Evolutionary conservation across 805 yeast genomes (phyloP).

Genomic region (Metschnikowia cubensis): DNA sequence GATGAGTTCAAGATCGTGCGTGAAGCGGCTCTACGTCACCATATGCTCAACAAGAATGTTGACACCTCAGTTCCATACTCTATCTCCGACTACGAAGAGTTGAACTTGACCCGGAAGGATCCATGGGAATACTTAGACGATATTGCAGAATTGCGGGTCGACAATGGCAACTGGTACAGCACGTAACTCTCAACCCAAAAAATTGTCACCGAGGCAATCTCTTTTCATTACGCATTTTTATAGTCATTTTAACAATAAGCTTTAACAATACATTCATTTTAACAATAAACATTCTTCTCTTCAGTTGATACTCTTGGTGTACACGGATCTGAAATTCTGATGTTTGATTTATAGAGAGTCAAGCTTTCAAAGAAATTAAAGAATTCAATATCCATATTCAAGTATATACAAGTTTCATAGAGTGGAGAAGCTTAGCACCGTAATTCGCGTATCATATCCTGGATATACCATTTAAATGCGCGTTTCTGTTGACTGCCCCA

Average conservation of each 20-base stretch:
- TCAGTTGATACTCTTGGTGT: too few relatives aligned
- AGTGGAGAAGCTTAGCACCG: too few relatives aligned
- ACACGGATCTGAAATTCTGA: too few relatives aligned
- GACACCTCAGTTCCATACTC: slow-evolving; percentile 25
- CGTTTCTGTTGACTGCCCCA: too few relatives aligned
- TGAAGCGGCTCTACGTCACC: slow-evolving; percentile 24
- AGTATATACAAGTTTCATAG: too few relatives aligned
- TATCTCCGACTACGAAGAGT: slow-evolving; percentile 23
- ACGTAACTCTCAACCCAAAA: not conserved
- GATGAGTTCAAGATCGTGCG: slow-evolving; percentile 35
- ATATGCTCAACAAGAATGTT: slow-evolving; percentile 19
- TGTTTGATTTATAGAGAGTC: too few relatives aligned
- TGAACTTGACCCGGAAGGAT: slow-evolving; percentile 41
- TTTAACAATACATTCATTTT: too few relatives aligned
- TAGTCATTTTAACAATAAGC: not conserved
- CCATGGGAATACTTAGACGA: slow-evolving; percentile 16
- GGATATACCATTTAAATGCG: too few relatives aligned
- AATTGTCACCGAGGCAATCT: not conserved
- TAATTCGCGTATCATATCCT: too few relatives aligned
- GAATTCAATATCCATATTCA: too few relatives aligned
- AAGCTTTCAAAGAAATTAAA: too few relatives aligned
- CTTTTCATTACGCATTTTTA: not conserved
- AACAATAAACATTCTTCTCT: too few relatives aligned
- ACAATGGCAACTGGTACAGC: slow-evolving; percentile 9
- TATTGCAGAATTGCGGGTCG: slow-evolving; percentile 6